These are phyloP conservation scores for Pseudogymnoascus sp. DNA, from an alignment of 2,329 filamentous ascomycete species.

Conservation along the genomic window DNA sequence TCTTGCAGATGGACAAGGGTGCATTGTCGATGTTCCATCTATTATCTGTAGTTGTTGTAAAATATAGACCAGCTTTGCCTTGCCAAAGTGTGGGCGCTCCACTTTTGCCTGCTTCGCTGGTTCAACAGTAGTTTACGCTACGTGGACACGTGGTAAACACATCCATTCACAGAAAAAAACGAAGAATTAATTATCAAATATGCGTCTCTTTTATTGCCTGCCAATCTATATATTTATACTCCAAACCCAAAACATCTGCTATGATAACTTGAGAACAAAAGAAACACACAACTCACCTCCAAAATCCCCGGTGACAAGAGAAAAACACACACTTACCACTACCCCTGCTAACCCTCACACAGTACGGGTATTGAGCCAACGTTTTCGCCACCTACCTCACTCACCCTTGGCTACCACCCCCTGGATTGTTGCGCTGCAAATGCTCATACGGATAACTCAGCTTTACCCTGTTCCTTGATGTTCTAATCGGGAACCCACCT, in stretches of 20 bases:
- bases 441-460: not conserved
- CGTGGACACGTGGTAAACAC: not conserved
- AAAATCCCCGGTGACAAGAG: not conserved
- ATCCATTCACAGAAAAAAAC: not conserved
- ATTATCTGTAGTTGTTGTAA: not conserved
- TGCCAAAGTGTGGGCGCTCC: too few species aligned
- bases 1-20: not conserved
- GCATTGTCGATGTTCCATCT: not conserved
- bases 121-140: too few species aligned
- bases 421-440: not conserved
- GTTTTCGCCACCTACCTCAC: not conserved
- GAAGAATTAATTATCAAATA: not conserved
- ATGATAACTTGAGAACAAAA: not conserved
- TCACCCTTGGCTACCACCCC: not conserved
- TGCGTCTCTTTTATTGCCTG: not conserved
- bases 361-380: not conserved
- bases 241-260: not conserved
- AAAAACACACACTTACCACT: not conserved
- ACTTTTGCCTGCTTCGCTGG: too few species aligned
- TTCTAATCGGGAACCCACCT: not conserved
- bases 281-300: not conserved
- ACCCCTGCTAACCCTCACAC: too few species aligned
- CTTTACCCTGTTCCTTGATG: not conserved
- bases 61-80: too few species aligned
- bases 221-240: not conserved